These are phyloP conservation scores for Aspergillus asperescens DNA, from an alignment of 495 filamentous ascomycete genomes.

Conservation along the genomic window DNA sequence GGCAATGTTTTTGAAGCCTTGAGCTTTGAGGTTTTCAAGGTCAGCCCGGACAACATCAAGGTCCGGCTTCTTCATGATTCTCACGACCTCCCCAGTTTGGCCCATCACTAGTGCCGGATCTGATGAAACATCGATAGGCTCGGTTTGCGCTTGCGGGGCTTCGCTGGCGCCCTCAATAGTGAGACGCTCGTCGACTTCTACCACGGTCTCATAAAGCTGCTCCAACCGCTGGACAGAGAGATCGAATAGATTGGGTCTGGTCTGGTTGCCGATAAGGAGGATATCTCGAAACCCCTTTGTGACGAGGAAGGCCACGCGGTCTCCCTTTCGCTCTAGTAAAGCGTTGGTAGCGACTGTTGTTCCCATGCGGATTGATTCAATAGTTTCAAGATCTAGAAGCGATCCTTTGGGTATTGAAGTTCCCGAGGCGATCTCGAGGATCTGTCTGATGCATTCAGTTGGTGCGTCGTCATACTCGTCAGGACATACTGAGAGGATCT, in stretches of 20 bases:
- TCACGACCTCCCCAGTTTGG: constrained; percentile 37
- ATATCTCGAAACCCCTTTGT: constrained; percentile 89
- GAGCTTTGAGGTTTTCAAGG: constrained; percentile 27
- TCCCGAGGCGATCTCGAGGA: constrained; percentile 42
- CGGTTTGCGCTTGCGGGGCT: constrained; percentile 19
- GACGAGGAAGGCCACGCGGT: constrained; percentile 77
- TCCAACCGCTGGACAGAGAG: constrained; percentile 67
- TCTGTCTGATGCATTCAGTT: constrained; percentile 75
- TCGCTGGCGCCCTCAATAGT: constrained; percentile 57
- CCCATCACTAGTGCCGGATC: constrained; percentile 26
- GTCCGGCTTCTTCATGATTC: constrained; percentile 30
- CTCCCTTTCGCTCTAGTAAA: constrained; percentile 82
- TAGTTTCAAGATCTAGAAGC: constrained; percentile 22
- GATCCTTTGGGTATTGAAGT: constrained; percentile 55
- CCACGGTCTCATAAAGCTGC: constrained; percentile 60
- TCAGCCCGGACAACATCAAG: constrained; percentile 20
- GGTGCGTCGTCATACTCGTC: constrained; percentile 75
- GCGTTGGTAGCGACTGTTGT: constrained; percentile 82
- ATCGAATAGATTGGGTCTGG: constrained; percentile 70
- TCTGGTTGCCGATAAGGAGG: constrained; percentile 75
- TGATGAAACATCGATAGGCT: constrained; percentile 48
- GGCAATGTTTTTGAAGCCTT: constrained; percentile 37
- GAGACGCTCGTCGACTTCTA: constrained; percentile 72
- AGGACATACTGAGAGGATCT: constrained; percentile 73
- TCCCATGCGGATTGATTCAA: constrained; percentile 59